phyloP scores from a whole-genome alignment of 805 yeast species.

The Candida xiaguanensis region DNA sequence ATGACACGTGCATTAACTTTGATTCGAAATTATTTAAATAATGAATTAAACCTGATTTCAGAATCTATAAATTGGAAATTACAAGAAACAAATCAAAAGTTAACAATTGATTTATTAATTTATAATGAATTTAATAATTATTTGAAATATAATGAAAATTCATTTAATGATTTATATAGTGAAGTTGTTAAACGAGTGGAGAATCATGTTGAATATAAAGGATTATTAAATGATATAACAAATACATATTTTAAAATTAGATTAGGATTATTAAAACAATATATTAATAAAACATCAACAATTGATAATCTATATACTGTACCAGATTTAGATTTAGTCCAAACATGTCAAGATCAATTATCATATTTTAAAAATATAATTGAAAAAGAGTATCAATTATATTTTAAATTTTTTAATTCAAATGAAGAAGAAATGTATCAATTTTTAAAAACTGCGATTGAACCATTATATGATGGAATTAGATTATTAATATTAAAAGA shows the following conservation, averaged over 20 bases:
- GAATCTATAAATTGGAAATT: constrained; percentile 18
- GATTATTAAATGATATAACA: constrained; percentile 64
- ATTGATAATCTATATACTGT: constrained; percentile 10
- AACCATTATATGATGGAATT: constrained; percentile 71
- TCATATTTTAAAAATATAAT: constrained; percentile 57
- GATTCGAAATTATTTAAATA: constrained; percentile 60
- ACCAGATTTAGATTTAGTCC: constrained; percentile 41
- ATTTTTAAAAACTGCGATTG: constrained; percentile 65
- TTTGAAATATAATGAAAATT: constrained; percentile 13
- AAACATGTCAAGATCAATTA: constrained; percentile 59
- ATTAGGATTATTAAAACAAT: constrained; percentile 41
- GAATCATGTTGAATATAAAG: constrained; percentile 53
- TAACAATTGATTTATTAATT: constrained; percentile 59
- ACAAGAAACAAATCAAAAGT: constrained; percentile 8
- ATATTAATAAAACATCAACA: constrained; percentile 32
- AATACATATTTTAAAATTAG: constrained; percentile 61
- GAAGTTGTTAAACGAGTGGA: constrained; percentile 37
- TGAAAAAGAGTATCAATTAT: constrained; percentile 59
- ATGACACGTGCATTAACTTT: constrained; percentile 76
- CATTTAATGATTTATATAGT: constrained; percentile 29
- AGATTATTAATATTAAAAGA: constrained; percentile 70
- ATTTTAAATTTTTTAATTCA: constrained; percentile 46
- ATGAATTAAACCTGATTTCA: constrained; percentile 36
- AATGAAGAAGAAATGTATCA: constrained; percentile 23
- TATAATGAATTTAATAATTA: constrained; percentile 54